These are phyloP conservation scores for Ophiosphaerella narmari DNA, from an alignment of 2,329 filamentous ascomycete species.

Conservation along the genomic window DNA sequence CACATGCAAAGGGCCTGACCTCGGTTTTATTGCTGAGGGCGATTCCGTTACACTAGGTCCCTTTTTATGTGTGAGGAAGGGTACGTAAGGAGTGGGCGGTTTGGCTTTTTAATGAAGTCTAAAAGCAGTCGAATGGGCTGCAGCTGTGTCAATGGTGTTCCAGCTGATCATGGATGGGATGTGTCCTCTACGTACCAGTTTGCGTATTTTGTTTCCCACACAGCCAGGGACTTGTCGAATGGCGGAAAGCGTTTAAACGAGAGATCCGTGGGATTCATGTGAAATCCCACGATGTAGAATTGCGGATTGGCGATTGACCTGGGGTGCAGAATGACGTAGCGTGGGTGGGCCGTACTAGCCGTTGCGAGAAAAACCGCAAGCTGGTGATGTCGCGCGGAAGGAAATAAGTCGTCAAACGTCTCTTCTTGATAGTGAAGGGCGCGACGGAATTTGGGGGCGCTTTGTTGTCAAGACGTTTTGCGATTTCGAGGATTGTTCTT, in stretches of 20 bases:
- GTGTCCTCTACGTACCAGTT: conserved; percentile 15
- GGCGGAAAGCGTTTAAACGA: conserved; percentile 30
- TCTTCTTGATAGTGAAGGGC: not conserved
- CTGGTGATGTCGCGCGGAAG: not conserved
- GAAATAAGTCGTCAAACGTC: conserved; percentile 1
- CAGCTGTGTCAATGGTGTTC: conserved; percentile 19
- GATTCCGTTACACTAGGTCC: no score
- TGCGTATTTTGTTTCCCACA: conserved; percentile 24
- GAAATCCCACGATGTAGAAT: conserved; percentile 25
- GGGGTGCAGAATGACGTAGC: conserved; percentile 33
- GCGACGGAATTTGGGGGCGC: not conserved
- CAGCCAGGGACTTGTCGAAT: conserved; percentile 33
- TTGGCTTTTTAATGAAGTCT: not conserved
- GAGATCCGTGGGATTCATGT: conserved; percentile 31
- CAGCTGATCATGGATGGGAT: conserved; percentile 1
- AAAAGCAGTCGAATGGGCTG: conserved; percentile 14
- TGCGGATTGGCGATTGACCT: conserved; percentile 13
- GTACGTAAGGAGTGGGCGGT: not conserved
- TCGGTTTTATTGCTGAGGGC: not conserved
- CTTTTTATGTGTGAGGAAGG: not conserved
- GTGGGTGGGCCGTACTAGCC: conserved; percentile 13
- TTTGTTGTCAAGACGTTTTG: conserved; percentile 10
- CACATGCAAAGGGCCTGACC: conserved; percentile 1
- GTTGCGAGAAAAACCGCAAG: conserved; percentile 1
- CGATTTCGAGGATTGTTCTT: conserved; percentile 26